Percentiles rank a stretch among this genome's conserved stretches.
These are phyloP conservation scores for Kuraishia piskuri DNA, from an alignment of 805 yeast genomes.

Conservation along the genomic window DNA sequence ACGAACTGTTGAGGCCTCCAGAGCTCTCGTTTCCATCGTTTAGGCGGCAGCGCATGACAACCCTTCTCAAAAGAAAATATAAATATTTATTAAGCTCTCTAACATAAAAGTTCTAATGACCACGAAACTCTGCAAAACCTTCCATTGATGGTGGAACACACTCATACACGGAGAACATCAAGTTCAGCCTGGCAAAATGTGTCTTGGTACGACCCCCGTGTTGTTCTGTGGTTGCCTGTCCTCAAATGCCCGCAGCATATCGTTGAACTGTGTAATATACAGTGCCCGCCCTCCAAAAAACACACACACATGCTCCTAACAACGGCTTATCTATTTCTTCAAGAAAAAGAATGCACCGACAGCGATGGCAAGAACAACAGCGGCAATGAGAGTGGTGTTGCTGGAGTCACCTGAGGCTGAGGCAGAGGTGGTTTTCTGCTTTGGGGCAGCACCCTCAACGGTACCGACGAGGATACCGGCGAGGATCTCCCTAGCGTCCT, in stretches of 20 bases:
- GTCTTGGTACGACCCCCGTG: no score
- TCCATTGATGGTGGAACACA: no score
- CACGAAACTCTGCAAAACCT: background rate
- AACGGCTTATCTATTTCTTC: slow-evolving; percentile 1
- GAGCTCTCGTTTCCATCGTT: background rate
- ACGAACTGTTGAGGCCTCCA: no score
- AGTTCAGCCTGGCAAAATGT: no score
- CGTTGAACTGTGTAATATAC: background rate
- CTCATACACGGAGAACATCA: no score
- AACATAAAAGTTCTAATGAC: background rate
- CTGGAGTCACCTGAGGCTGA: slow-evolving; percentile 5
- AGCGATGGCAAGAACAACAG: slow-evolving; percentile 29
- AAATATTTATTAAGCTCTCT: background rate
- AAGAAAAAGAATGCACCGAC: slow-evolving; percentile 32
- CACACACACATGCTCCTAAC: no score
- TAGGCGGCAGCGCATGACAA: background rate
- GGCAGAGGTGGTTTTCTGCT: slow-evolving; percentile 13
- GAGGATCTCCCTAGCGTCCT: slow-evolving; percentile 81
- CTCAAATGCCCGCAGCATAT: background rate
- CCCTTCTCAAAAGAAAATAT: background rate
- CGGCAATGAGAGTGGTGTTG: slow-evolving; percentile 18
- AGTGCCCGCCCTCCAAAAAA: background rate
- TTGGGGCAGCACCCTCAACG: slow-evolving; percentile 54
- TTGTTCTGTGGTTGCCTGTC: background rate
- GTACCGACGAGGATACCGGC: slow-evolving; percentile 66